Evolutionary conservation across 1,284 basidiomycete genomes (phyloP).

Genomic region (Heterobasidion irregulare): DNA sequence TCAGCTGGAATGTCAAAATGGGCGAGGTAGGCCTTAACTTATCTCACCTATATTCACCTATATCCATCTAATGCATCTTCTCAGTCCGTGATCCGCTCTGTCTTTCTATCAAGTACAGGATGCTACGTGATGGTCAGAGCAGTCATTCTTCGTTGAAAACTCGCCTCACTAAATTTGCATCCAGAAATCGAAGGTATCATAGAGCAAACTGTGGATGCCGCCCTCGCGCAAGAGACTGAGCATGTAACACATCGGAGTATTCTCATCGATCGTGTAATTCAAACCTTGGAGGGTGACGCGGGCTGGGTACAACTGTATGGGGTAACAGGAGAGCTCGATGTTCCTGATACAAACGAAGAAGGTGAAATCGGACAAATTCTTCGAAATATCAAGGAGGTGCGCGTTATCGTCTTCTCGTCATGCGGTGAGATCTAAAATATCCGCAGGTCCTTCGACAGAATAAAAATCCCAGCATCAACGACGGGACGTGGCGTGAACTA

Average conservation of each 20-base stretch:
- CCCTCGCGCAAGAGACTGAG: constrained; percentile 25
- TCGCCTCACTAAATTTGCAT: constrained; percentile 4
- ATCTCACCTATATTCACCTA: background rate
- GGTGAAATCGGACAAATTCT: constrained; percentile 30
- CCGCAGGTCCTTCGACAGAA: constrained; percentile 33
- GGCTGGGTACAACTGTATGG: constrained; percentile 62
- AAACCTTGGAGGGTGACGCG: constrained; percentile 50
- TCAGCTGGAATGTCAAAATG: constrained; percentile 49
- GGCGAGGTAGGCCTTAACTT: constrained; percentile 5
- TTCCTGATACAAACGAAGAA: constrained; percentile 36
- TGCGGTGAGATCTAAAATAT: constrained; percentile 12
- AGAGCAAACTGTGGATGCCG: constrained; percentile 35
- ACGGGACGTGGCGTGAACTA: constrained; percentile 57
- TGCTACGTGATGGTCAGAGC: constrained; percentile 60
- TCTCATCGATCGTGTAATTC: constrained; percentile 41
- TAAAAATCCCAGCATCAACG: constrained; percentile 26
- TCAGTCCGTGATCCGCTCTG: constrained; percentile 55
- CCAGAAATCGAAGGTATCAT: constrained; percentile 59
- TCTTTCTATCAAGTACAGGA: constrained; percentile 60
- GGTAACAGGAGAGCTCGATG: constrained; percentile 55
- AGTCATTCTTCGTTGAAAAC: background rate
- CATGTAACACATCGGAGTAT: constrained; percentile 23
- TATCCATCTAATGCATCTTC: background rate
- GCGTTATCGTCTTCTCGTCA: constrained; percentile 7
- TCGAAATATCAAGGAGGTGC: constrained; percentile 19